Percentiles rank a stretch among this genome's conserved stretches.
These are phyloP conservation scores for Lactarius tabidus DNA, from an alignment of 768 basidiomycete genomes.

Conservation along the genomic window DNA sequence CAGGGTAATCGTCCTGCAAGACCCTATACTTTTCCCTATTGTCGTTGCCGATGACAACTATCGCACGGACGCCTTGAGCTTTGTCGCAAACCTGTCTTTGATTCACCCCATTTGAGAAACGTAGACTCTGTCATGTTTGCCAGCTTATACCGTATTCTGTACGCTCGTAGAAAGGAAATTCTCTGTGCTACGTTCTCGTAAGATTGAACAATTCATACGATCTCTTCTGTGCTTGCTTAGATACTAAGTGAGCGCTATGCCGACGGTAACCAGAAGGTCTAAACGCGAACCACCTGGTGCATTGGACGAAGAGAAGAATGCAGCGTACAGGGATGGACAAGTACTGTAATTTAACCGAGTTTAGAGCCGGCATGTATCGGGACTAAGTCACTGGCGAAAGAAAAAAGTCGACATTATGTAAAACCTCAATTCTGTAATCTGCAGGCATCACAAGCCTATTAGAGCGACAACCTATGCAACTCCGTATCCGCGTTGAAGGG, in stretches of 20 bases:
- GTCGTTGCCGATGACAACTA: slow-evolving; percentile 24
- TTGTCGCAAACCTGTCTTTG: slow-evolving; percentile 22
- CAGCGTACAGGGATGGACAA: background rate
- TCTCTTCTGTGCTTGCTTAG: background rate
- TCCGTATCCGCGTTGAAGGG: slow-evolving; percentile 15
- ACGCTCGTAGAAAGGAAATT: too few relatives aligned
- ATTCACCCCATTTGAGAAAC: slow-evolving; percentile 21
- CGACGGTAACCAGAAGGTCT: background rate
- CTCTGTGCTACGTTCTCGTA: background rate
- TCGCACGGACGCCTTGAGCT: slow-evolving; percentile 22
- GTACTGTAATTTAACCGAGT: background rate
- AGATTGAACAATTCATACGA: too few relatives aligned
- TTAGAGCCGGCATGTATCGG: background rate
- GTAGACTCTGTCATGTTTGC: background rate
- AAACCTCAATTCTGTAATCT: background rate
- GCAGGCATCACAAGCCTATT: background rate
- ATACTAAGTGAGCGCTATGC: background rate
- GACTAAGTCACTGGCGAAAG: background rate
- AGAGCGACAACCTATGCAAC: background rate
- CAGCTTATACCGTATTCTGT: too few relatives aligned
- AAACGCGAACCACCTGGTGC: background rate
- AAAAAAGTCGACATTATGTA: background rate
- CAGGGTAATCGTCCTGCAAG: slow-evolving; percentile 23
- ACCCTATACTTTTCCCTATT: slow-evolving; percentile 18
- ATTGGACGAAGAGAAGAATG: background rate